Evolutionary conservation across 1,284 basidiomycete genomes (phyloP).

Genomic region (Irpex sp.): DNA sequence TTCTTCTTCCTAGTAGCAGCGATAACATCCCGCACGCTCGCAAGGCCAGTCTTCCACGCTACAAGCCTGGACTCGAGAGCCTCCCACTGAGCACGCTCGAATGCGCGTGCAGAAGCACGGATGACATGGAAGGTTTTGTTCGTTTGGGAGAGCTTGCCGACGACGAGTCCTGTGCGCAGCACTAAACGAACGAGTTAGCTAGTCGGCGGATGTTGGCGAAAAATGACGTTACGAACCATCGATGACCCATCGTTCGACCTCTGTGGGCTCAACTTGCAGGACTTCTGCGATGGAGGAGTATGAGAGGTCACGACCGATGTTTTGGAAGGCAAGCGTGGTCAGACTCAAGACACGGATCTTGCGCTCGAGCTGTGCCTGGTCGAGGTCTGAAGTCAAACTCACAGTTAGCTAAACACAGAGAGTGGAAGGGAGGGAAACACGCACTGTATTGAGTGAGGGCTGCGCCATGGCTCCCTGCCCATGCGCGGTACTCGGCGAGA

Average conservation of each 20-base stretch:
- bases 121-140: slow-evolving; percentile 73
- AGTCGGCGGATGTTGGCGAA: neutral
- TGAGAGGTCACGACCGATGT: slow-evolving; percentile 72
- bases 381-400: slow-evolving; percentile 37
- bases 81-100: slow-evolving; percentile 82
- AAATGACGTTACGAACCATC: slow-evolving; percentile 57
- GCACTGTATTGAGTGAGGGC: slow-evolving; percentile 59
- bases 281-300: slow-evolving; percentile 73
- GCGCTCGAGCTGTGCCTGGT: slow-evolving; percentile 57
- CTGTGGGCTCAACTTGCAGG: slow-evolving; percentile 60
- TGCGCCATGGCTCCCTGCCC: slow-evolving; percentile 53
- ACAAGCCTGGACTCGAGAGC: slow-evolving; percentile 74
- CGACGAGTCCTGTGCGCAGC: slow-evolving; percentile 80
- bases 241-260: slow-evolving; percentile 91
- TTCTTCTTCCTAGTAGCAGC: slow-evolving; percentile 51
- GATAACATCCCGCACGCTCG: slow-evolving; percentile 66
- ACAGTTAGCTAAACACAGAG: slow-evolving; percentile 15
- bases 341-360: slow-evolving; percentile 85
- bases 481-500: slow-evolving; percentile 61
- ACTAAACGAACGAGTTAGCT: slow-evolving; percentile 41
- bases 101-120: slow-evolving; percentile 75
- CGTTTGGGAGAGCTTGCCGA: slow-evolving; percentile 85
- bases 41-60: slow-evolving; percentile 77
- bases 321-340: slow-evolving; percentile 73
- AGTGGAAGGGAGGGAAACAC: slow-evolving; percentile 24